These are phyloP conservation scores for Salix dunnii DNA, from an alignment of 345 rosid genomes.

Conservation along the genomic window DNA sequence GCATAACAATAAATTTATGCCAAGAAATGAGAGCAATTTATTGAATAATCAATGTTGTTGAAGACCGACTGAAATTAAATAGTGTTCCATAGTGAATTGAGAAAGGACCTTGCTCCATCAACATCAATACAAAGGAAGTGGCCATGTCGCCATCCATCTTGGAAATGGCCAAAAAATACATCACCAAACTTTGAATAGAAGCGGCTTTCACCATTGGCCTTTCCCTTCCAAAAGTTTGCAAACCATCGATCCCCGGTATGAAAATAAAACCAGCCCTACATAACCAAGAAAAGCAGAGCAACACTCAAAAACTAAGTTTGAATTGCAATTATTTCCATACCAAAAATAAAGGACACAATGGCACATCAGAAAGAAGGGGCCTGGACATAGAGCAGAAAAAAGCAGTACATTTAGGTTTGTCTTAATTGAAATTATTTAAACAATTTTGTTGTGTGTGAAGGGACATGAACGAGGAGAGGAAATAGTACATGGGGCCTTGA, in stretches of 20 bases:
- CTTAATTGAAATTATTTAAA: neutral
- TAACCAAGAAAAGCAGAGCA: conserved; percentile 8
- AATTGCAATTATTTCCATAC: neutral
- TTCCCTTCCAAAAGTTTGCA: conserved; percentile 98
- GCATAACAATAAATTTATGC: neutral
- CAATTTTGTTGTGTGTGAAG: no score
- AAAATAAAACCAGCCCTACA: conserved; percentile 94
- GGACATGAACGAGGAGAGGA: neutral
- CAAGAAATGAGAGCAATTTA: neutral
- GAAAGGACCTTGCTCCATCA: conserved; percentile 72
- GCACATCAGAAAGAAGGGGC: neutral
- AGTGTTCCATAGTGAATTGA: neutral
- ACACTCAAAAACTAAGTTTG: neutral
- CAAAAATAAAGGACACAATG: neutral
- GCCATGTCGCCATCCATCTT: conserved; percentile 93
- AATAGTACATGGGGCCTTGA: neutral
- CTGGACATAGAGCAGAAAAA: neutral
- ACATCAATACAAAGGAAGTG: conserved; percentile 64
- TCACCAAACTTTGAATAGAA: conserved; percentile 86
- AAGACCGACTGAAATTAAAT: neutral
- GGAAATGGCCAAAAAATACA: conserved; percentile 75
- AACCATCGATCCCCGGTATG: conserved; percentile 89
- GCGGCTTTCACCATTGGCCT: conserved; percentile 88
- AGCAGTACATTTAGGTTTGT: neutral
- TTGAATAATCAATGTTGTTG: neutral